These are phyloP conservation scores for Sisymbrium irio DNA, from an alignment of 345 rosid genomes.

Conservation along the genomic window DNA sequence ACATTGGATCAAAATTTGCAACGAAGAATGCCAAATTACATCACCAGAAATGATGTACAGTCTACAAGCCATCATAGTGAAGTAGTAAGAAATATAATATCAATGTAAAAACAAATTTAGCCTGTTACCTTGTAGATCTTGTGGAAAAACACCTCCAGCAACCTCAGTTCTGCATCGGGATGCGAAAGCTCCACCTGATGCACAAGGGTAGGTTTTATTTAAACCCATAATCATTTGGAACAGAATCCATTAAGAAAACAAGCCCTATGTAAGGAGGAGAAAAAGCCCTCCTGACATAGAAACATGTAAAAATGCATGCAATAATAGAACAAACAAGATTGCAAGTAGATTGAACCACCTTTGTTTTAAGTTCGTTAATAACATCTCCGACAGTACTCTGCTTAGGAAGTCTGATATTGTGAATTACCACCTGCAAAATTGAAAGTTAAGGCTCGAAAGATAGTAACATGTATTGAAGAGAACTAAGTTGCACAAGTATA, in stretches of 20 bases:
- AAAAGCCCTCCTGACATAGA: not conserved
- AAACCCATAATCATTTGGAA: constrained; percentile 5
- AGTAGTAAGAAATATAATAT: not conserved
- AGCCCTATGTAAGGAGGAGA: not conserved
- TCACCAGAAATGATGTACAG: not conserved
- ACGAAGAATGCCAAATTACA: constrained; percentile 1
- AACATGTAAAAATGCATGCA: constrained; percentile 7
- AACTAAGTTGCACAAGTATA: constrained; percentile 3
- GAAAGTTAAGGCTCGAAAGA: constrained; percentile 11
- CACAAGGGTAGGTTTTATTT: constrained; percentile 13
- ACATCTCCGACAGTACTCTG: constrained; percentile 96
- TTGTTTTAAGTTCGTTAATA: constrained; percentile 80
- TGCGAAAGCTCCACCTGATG: constrained; percentile 90
- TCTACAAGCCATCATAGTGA: constrained; percentile 5
- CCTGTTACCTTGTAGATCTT: constrained; percentile 87
- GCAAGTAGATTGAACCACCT: constrained; percentile 45
- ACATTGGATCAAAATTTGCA: constrained; percentile 9
- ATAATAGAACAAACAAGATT: constrained; percentile 3
- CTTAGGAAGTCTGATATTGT: constrained; percentile 88
- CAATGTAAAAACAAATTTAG: constrained; percentile 15
- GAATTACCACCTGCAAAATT: constrained; percentile 59
- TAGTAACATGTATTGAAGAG: not conserved
- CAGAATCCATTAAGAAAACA: not conserved
- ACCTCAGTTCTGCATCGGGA: constrained; percentile 85
- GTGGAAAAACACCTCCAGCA: constrained; percentile 92